Evolutionary conservation across 1,284 basidiomycete genomes (phyloP), one percentile per base, ranked within the genome.

Genomic region (Apiotrichum sp.): DNA sequence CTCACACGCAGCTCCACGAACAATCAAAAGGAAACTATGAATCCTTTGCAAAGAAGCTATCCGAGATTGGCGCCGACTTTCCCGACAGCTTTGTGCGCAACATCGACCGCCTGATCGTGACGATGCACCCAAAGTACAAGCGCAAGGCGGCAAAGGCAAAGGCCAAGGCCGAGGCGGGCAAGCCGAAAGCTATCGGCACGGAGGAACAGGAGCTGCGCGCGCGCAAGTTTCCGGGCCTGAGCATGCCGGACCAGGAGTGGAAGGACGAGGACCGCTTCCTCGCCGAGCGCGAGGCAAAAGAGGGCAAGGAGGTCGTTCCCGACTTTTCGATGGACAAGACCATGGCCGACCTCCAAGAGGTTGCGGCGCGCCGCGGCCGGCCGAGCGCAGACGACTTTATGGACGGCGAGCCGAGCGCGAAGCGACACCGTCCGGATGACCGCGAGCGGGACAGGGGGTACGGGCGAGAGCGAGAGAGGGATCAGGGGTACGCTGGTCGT

Each of bases 91-190:
- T 98, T 71, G 79, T 96, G 59, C 86, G 91, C 71, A 95, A 88
- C 68, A 84, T 98, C 48, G 95, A 98, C 78, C 87, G 96, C 34
- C 83, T 98, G 58, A 91, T 99, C 65, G 83, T 95, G 51, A 89
- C 84, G 59, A 84, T 98, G 81, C 96, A 99, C 69, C 96, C 95
- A 0, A 97, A 93, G 68, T 88, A 98, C 80, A 96, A 93, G 80
- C 88, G 90, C 76, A 84, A 81, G 68, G 65, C 75, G 62, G 71
- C 78, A 16, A 82, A 82, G 56, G 65, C 66, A 49, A 71, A 75
- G 62, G 64, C 68, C 45, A 63, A 68, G 35, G 65, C 66, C n/a
- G 52, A 55, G 42, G 65, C 52, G 36, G 53, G 53, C 44, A 67
- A 60, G 53, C 43, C 58, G 60, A 74, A 69, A 72, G 77, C 65